These are phyloP conservation scores for Colletotrichum eleusines DNA, from an alignment of 2,329 filamentous ascomycete species.

Conservation along the genomic window DNA sequence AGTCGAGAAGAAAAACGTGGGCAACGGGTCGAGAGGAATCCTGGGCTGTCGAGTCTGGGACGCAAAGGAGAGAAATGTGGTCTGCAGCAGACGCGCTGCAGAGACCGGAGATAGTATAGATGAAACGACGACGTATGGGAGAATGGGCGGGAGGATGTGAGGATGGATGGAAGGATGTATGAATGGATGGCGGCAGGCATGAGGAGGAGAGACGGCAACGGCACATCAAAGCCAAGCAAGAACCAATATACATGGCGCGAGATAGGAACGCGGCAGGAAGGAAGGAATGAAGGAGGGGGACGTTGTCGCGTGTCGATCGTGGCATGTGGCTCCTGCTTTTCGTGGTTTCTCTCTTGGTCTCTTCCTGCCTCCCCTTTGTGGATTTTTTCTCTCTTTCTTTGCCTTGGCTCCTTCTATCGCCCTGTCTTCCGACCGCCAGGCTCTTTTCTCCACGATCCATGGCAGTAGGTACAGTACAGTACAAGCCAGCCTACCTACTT, in stretches of 20 bases:
- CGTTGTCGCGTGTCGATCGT: background rate
- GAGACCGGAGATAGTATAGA: background rate
- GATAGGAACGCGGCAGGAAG: background rate
- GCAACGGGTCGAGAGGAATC: conserved; percentile 23
- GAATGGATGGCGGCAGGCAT: background rate
- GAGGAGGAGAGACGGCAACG: background rate
- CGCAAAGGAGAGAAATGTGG: background rate
- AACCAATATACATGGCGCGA: background rate
- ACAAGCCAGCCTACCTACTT: no score
- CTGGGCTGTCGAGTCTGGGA: conserved; percentile 10
- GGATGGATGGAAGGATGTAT: background rate
- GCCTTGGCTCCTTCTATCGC: background rate
- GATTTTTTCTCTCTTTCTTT: no score
- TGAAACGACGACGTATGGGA: no score
- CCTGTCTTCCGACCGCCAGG: background rate
- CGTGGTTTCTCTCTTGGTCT: background rate
- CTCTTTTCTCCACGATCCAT: background rate
- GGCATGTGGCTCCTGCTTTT: background rate
- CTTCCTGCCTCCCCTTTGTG: no score
- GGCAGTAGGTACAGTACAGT: no score
- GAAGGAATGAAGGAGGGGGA: no score
- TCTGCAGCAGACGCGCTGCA: background rate
- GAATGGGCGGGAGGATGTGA: no score
- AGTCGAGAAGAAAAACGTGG: conserved; percentile 27
- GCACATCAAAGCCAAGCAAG: background rate